A percentile compares a stretch with the other conserved stretches of the same genome.
These are phyloP conservation scores for Trichoderma aggressivum DNA, from an alignment of 2,329 filamentous ascomycete genomes.

Conservation along the genomic window DNA sequence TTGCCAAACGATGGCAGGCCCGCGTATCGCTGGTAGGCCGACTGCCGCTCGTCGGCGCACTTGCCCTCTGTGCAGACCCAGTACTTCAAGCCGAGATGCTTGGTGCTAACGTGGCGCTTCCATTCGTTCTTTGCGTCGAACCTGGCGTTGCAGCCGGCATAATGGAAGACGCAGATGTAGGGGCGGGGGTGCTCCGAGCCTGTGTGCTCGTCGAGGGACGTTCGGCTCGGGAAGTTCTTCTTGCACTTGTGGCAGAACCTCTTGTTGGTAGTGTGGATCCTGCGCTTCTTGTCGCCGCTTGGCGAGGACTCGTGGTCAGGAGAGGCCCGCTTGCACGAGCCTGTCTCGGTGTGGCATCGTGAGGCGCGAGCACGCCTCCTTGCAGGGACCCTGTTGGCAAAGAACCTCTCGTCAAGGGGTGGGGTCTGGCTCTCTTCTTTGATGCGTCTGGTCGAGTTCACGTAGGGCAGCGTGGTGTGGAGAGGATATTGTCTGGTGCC, in stretches of 20 bases:
- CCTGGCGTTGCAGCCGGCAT: conserved; percentile 68
- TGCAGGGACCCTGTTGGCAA: not conserved
- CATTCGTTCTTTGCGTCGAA: conserved; percentile 90
- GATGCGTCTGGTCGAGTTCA: not conserved
- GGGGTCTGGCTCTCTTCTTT: not conserved
- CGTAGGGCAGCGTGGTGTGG: not conserved
- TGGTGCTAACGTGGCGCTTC: conserved; percentile 82
- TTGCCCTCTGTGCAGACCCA: conserved; percentile 71
- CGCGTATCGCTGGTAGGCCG: conserved; percentile 15
- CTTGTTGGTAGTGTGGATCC: not conserved
- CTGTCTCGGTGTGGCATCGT: not conserved
- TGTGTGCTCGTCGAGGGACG: conserved; percentile 42
- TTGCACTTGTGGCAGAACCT: conserved; percentile 24
- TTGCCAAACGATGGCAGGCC: conserved; percentile 50
- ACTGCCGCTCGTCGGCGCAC: conserved; percentile 41
- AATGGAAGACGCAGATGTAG: conserved; percentile 75
- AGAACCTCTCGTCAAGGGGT: not conserved
- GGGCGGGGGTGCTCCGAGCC: conserved; percentile 51
- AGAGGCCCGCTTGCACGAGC: not conserved
- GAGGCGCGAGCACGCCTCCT: not conserved
- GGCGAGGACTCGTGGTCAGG: not conserved
- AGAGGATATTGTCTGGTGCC: not conserved
- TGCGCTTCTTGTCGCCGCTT: not conserved
- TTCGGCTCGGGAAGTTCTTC: conserved; percentile 42
- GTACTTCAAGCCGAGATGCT: conserved; percentile 72